Conservation (phyloP, 768 basidiomycete genomes). For the Boletus rubroflammeus region DNA sequence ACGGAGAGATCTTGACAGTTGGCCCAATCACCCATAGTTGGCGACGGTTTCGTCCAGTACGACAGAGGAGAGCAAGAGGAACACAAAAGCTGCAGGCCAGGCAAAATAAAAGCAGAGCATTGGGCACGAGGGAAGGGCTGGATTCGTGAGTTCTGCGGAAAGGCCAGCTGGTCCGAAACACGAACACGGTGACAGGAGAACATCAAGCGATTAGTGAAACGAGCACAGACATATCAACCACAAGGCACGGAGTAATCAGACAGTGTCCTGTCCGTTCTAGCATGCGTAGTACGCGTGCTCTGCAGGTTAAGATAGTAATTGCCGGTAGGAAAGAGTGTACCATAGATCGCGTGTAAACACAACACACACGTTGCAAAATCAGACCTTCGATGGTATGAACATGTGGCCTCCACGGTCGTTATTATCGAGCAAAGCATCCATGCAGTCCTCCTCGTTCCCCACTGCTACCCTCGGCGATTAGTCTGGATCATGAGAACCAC, state of each 20-base stretch:
- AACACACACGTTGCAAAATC: conserved; percentile 22
- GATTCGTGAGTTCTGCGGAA: conserved; percentile 22
- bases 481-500: not conserved
- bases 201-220: conserved; percentile 12
- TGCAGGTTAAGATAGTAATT: conserved; percentile 5
- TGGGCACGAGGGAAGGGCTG: conserved; percentile 29
- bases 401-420: conserved; percentile 7
- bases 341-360: conserved; percentile 9
- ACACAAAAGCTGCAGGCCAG: not conserved
- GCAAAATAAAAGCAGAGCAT: conserved; percentile 23
- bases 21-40: conserved; percentile 15
- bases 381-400: conserved; percentile 16
- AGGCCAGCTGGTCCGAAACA: conserved; percentile 25
- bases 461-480: conserved; percentile 7
- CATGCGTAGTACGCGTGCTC: conserved; percentile 29
- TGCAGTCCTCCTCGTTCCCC: not conserved
- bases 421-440: not conserved
- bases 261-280: conserved; percentile 15
- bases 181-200: conserved; percentile 19
- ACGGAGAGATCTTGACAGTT: conserved; percentile 18
- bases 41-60: not conserved
- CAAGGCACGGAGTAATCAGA: conserved; percentile 16
- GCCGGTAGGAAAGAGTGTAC: conserved; percentile 3
- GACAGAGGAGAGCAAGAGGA: conserved; percentile 9
- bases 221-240: conserved; percentile 19